phyloP scores from a whole-genome alignment of 2,329 filamentous ascomycete genomes.

The Lasiodiplodia gonubiensis region DNA sequence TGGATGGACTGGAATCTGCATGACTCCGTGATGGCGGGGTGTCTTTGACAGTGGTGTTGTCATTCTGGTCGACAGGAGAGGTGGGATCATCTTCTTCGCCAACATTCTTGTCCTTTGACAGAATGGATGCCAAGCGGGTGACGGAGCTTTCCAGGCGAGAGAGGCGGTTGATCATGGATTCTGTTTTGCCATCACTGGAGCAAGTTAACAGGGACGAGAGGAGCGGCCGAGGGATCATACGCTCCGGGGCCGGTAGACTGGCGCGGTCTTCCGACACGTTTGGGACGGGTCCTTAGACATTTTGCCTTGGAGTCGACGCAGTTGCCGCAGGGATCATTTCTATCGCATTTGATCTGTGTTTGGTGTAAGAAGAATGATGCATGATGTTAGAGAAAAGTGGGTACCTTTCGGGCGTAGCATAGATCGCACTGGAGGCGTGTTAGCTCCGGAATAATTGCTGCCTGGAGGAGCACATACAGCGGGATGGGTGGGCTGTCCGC shows the following conservation, averaged over 20 bases:
- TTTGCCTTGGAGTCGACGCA: constrained; percentile 37
- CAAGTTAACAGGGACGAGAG: background rate
- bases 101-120: constrained; percentile 8
- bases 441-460: background rate
- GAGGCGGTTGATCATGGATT: constrained; percentile 16
- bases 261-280: constrained; percentile 23
- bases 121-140: constrained; percentile 10
- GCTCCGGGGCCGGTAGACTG: constrained; percentile 1
- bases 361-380: background rate
- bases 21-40: background rate
- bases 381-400: background rate
- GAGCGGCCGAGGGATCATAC: background rate
- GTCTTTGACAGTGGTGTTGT: background rate
- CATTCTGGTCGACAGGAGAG: background rate
- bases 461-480: constrained; percentile 9
- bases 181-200: constrained; percentile 24
- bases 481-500: constrained; percentile 17
- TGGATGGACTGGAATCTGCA: background rate
- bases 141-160: constrained; percentile 21
- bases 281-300: constrained; percentile 39
- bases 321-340: constrained; percentile 42
- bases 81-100: background rate
- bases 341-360: constrained; percentile 43
- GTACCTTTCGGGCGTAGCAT: constrained; percentile 27
- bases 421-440: constrained; percentile 13